Evolutionary conservation across 106 monocot genomes (phyloP).

Genomic region (Dioscorea alata): DNA sequence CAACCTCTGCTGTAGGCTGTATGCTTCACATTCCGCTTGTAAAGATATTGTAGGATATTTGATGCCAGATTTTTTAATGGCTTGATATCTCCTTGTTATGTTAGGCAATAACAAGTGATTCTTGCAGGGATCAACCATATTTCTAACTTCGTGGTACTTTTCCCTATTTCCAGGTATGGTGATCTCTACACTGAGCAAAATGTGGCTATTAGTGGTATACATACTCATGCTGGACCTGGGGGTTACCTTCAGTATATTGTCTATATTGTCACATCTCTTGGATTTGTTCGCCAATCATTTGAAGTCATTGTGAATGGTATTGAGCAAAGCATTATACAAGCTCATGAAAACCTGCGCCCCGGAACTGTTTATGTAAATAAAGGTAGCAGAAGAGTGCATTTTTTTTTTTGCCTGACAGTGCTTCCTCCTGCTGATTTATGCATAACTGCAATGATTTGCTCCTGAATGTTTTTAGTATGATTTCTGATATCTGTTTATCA

Average conservation of each 20-base stretch:
- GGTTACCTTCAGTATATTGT: conserved; percentile 33
- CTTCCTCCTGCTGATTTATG: too few relatives aligned
- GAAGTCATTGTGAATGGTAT: conserved; percentile 23
- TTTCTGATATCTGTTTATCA: too few relatives aligned
- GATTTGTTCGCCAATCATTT: conserved; percentile 28
- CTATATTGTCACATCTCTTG: conserved; percentile 28
- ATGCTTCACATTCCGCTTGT: too few relatives aligned
- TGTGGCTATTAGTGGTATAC: conserved; percentile 30
- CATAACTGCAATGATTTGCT: too few relatives aligned
- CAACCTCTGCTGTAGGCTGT: too few relatives aligned
- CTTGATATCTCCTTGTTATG: too few relatives aligned
- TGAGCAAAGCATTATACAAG: conserved; percentile 28
- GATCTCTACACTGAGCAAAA: conserved; percentile 28
- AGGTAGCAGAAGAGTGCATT: conserved; percentile 4
- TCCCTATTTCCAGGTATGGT: conserved; percentile 14
- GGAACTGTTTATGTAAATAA: conserved; percentile 29
- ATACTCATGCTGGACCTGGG: conserved; percentile 32
- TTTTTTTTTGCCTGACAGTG: too few relatives aligned
- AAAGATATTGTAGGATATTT: too few relatives aligned
- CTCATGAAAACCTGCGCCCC: conserved; percentile 20
- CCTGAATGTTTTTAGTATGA: too few relatives aligned
- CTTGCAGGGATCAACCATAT: too few relatives aligned
- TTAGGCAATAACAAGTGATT: too few relatives aligned
- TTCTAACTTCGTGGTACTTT: not conserved
- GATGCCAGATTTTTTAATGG: too few relatives aligned